Conservation (phyloP, 495 filamentous ascomycete species). For the Wilcoxina mikolae region DNA sequence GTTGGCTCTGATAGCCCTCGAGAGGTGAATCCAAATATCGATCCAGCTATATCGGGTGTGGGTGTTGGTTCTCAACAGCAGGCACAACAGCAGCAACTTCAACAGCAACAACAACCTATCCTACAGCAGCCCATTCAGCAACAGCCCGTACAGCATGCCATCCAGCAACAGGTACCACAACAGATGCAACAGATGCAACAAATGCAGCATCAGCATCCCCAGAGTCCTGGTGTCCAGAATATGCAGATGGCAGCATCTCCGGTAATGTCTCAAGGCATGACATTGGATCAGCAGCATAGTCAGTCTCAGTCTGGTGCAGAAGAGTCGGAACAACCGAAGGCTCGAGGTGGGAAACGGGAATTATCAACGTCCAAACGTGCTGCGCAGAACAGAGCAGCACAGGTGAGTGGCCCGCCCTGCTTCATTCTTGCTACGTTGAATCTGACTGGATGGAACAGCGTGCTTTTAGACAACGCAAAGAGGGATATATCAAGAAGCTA, state of each 20-base stretch:
- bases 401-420: constrained; percentile 45
- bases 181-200: constrained; percentile 29
- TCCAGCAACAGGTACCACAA: constrained; percentile 22
- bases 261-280: neutral
- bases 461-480: constrained; percentile 94
- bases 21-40: constrained; percentile 25
- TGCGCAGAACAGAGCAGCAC: constrained; percentile 90
- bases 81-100: neutral
- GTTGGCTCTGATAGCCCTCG: constrained; percentile 15
- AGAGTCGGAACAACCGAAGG: constrained; percentile 31
- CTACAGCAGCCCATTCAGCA: neutral
- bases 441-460: constrained; percentile 40
- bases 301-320: constrained; percentile 13
- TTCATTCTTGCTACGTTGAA: neutral
- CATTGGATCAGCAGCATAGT: constrained; percentile 20
- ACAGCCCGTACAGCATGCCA: constrained; percentile 33
- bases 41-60: constrained; percentile 25
- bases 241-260: constrained; percentile 8
- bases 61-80: constrained; percentile 11
- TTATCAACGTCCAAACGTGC: constrained; percentile 88
- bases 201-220: constrained; percentile 31
- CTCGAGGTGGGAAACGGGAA: constrained; percentile 57
- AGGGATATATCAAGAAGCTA: constrained; percentile 92
- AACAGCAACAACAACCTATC: constrained; percentile 1
- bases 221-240: constrained; percentile 20